Evolutionary conservation across 805 yeast genomes (phyloP).

Genomic region (Ogataea trehaloabstinens): DNA sequence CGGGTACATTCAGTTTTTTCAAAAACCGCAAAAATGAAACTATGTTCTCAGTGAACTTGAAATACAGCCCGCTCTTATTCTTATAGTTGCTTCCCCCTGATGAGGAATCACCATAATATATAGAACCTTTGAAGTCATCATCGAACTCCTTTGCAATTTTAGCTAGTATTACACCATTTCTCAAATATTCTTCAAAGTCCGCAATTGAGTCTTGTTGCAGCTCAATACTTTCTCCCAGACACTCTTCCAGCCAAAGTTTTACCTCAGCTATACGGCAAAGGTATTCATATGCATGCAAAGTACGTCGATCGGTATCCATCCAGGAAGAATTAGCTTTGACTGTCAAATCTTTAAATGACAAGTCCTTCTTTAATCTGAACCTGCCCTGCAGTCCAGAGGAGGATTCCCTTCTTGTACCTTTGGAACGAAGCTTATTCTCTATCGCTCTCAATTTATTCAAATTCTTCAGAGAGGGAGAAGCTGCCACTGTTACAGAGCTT

Average conservation of each 20-base stretch:
- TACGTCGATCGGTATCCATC: constrained; percentile 31
- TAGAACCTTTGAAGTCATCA: constrained; percentile 52
- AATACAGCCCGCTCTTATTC: constrained; percentile 52
- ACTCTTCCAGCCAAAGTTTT: constrained; percentile 46
- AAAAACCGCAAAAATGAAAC: constrained; percentile 74
- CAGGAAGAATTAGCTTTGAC: constrained; percentile 12
- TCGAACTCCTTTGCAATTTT: constrained; percentile 69
- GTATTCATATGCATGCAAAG: constrained; percentile 40
- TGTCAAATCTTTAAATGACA: constrained; percentile 8
- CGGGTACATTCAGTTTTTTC: constrained; percentile 73
- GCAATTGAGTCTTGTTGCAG: constrained; percentile 38
- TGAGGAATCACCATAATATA: constrained; percentile 48
- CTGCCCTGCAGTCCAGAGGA: constrained; percentile 17
- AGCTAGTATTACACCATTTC: constrained; percentile 86
- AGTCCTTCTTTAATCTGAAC: constrained; percentile 14
- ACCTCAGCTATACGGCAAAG: constrained; percentile 53
- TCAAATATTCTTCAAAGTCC: constrained; percentile 57
- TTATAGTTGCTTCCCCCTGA: constrained; percentile 19
- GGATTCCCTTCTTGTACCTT: constrained; percentile 15
- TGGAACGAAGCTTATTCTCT: constrained; percentile 24
- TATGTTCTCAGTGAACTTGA: constrained; percentile 90
- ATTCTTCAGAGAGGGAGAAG: constrained; percentile 36
- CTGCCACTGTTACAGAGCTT: constrained; percentile 29
- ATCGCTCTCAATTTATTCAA: constrained; percentile 30
- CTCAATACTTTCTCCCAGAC: constrained; percentile 25